Conservation (phyloP, 345 rosid species). For the Syzygium jambos region DNA sequence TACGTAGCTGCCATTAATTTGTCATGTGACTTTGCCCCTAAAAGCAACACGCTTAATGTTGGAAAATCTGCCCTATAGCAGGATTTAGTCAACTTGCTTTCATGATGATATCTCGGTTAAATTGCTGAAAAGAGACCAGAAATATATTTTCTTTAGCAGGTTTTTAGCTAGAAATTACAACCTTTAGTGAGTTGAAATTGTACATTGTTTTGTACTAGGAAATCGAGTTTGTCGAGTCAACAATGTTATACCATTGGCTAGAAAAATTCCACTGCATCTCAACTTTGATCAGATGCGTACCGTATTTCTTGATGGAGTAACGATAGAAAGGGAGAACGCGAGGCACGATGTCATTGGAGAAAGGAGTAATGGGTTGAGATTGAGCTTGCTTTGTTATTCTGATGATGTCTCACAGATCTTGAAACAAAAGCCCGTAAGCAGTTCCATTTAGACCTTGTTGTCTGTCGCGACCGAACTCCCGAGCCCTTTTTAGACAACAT, state of each 20-base stretch:
- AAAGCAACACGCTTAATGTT: not conserved
- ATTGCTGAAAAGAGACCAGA: not conserved
- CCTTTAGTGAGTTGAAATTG: not conserved
- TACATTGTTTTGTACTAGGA: not conserved
- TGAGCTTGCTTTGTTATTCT: not conserved
- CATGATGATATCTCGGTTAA: not conserved
- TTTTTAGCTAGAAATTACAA: not conserved
- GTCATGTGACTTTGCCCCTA: not conserved
- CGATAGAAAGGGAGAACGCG: not conserved
- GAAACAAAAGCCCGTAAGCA: not conserved
- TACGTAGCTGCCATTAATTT: not conserved
- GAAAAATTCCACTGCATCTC: not conserved
- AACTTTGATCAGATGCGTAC: not conserved
- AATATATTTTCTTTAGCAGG: not conserved
- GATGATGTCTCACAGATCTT: not conserved
- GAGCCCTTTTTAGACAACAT: too few species aligned
- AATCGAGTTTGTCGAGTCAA: not conserved
- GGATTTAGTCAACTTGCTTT: not conserved
- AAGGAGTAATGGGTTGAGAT: not conserved
- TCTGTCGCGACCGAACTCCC: too few species aligned
- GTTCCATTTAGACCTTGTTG: not conserved
- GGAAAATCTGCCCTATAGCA: not conserved
- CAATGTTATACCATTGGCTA: not conserved
- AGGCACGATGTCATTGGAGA: not conserved
- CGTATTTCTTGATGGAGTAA: not conserved